Evolutionary conservation across 2,329 filamentous ascomycete genomes (phyloP), one percentile per base, ranked within the genome.

Genomic region (Mycosphaerella arachidis): DNA sequence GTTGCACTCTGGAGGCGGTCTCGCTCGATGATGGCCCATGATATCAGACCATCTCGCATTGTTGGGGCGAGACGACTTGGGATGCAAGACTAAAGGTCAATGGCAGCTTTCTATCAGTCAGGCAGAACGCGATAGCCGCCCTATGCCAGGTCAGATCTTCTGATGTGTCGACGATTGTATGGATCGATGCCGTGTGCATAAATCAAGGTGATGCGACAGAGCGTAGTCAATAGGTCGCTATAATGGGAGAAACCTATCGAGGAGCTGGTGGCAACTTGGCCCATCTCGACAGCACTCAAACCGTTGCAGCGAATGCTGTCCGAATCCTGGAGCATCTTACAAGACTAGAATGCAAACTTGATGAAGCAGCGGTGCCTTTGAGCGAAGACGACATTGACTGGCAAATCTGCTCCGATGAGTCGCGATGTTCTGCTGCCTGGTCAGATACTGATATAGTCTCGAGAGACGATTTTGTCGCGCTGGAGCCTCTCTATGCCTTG

Each of bases 31-130:
- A 55, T 12, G 27, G 16, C 8, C 31, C 31, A 6, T 12, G 2
- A 18, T 51, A 50, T 48, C 45, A 57, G 48, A 51, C 55, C 9
- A 35, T 57, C 7, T 57, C 45, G 30, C 40, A 43, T n/a, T 51
- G 55, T 18, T 51, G 55, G 45, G 55, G 46, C 24, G 31, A 51
- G n/a, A 8, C 43, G 27, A 33, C 7, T 33, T 37, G 27, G n/a
- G 13, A 10, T 20, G 37, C 8, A n/a, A 20, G 5, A 4, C n/a
- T 43, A 18, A 9, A 18, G 7, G 18, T 55, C 4, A 35, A 48
- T 40, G 53, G 27, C 16, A 16, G n/a, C n/a, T 7, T 20, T 16
- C 18, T 55, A 4, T 30, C 37, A 9, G 27, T 55, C 2, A 37
- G 12, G 16, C n/a, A 13, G 6, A 55, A 20, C 27, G 13, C 40